Percentiles rank a stretch among this genome's conserved stretches.
phyloP scores from a whole-genome alignment of 805 yeast species.

The Schizosaccharomyces japonicus region DNA sequence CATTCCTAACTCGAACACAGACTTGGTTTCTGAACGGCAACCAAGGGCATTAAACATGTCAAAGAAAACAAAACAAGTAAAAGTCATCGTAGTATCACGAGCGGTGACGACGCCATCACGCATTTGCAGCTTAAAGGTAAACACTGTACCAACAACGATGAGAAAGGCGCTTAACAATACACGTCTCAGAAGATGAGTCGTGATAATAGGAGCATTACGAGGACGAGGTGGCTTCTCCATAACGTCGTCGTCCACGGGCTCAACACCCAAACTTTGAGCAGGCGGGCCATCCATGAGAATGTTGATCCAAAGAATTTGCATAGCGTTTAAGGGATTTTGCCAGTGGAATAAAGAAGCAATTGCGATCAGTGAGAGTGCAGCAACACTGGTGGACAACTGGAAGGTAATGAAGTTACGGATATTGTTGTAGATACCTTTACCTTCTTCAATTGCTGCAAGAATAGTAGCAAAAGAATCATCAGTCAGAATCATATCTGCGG shows the following conservation, averaged over 20 bases:
- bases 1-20: slow-evolving; percentile 61
- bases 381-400: slow-evolving; percentile 87
- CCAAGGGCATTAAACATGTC: slow-evolving; percentile 93
- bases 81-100: slow-evolving; percentile 96
- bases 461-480: slow-evolving; percentile 94
- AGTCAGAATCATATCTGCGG: slow-evolving; percentile 90
- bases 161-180: slow-evolving; percentile 54
- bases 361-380: slow-evolving; percentile 76
- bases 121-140: slow-evolving; percentile 71
- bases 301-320: slow-evolving; percentile 96
- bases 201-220: slow-evolving; percentile 63
- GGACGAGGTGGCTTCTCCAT: slow-evolving; percentile 92
- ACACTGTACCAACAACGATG: slow-evolving; percentile 66
- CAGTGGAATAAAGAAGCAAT: slow-evolving; percentile 64
- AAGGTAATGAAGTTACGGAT: slow-evolving; percentile 81
- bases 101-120: slow-evolving; percentile 59
- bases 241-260: slow-evolving; percentile 86
- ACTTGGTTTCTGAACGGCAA: slow-evolving; percentile 71
- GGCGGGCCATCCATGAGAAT: slow-evolving; percentile 98
- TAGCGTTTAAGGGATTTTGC: slow-evolving; percentile 87
- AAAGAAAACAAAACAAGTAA: slow-evolving; percentile 82
- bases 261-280: slow-evolving; percentile 91
- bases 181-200: slow-evolving; percentile 41
- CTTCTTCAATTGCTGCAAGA: slow-evolving; percentile 82
- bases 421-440: slow-evolving; percentile 88